These are phyloP conservation scores for Termitomyces sp. DNA, from an alignment of 768 basidiomycete genomes.

Conservation along the genomic window DNA sequence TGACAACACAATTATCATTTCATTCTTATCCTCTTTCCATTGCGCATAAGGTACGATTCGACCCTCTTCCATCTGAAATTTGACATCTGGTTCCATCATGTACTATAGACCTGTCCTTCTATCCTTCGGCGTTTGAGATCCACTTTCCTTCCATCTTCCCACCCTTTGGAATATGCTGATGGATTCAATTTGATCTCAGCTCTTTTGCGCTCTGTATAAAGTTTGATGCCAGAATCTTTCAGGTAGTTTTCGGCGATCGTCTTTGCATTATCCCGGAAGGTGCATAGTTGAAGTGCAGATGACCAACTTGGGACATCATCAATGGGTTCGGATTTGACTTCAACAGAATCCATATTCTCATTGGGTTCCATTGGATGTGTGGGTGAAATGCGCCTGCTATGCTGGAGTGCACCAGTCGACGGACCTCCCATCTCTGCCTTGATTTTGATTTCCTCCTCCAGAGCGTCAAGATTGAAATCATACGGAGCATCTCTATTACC, in stretches of 20 bases:
- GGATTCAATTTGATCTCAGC: neutral
- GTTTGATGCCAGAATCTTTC: neutral
- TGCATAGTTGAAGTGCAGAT: conserved; percentile 4
- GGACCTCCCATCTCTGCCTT: neutral
- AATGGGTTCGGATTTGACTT: neutral
- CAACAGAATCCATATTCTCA: neutral
- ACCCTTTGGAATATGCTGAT: conserved; percentile 4
- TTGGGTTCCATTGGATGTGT: neutral
- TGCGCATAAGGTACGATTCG: neutral
- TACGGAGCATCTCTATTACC: neutral
- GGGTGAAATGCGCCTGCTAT: neutral
- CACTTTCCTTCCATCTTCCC: conserved; percentile 4
- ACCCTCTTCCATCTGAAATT: neutral
- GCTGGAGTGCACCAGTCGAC: too few relatives aligned
- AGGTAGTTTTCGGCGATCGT: conserved; percentile 3
- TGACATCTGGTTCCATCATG: neutral
- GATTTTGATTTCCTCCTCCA: neutral
- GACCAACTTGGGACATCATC: neutral
- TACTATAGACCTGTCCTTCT: neutral
- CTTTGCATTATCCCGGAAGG: conserved; percentile 6
- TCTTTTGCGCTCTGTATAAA: neutral
- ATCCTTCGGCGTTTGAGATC: conserved; percentile 6
- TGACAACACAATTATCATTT: neutral
- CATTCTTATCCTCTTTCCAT: neutral
- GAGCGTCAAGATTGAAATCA: conserved; percentile 1